Evolutionary conservation across 2,329 filamentous ascomycete genomes (phyloP).

Genomic region (Arthrobotrys iridis): DNA sequence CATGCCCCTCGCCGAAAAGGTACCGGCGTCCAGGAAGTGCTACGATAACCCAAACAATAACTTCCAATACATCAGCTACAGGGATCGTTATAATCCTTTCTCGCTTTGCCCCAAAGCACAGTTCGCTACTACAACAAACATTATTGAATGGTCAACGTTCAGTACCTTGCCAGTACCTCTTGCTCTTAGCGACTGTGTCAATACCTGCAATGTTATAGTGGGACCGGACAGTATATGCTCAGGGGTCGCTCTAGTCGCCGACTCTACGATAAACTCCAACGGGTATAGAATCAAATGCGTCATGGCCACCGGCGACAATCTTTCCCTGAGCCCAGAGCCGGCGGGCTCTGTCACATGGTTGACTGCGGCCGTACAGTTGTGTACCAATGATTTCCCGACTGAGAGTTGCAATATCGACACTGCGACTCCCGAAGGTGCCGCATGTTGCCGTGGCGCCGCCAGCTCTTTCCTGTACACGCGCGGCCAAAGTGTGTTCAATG

Average conservation of each 20-base stretch:
- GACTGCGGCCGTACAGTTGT: not conserved
- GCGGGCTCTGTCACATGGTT: not conserved
- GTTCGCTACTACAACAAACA: not conserved
- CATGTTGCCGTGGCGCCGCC: not conserved
- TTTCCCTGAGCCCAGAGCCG: not conserved
- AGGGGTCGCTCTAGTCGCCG: not conserved
- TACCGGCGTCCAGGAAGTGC: not conserved
- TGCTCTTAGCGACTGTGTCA: not conserved
- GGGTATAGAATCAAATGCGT: not conserved
- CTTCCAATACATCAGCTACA: not conserved
- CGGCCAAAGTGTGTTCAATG: conserved; percentile 4
- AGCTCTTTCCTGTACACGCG: not conserved
- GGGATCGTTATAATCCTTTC: not conserved
- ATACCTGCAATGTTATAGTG: not conserved
- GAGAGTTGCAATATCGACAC: not conserved
- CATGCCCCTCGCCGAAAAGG: not conserved
- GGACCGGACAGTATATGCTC: not conserved
- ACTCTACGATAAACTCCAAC: not conserved
- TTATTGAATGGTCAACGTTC: not conserved
- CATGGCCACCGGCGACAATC: not conserved
- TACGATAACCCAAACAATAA: not conserved
- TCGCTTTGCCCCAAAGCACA: not conserved
- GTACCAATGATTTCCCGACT: not conserved
- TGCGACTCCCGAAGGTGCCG: not conserved
- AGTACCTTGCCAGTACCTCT: not conserved